Percentiles rank a stretch among this genome's conserved stretches.
phyloP scores from a whole-genome alignment of 441 rosid species.

The Gossypium aridum region DNA sequence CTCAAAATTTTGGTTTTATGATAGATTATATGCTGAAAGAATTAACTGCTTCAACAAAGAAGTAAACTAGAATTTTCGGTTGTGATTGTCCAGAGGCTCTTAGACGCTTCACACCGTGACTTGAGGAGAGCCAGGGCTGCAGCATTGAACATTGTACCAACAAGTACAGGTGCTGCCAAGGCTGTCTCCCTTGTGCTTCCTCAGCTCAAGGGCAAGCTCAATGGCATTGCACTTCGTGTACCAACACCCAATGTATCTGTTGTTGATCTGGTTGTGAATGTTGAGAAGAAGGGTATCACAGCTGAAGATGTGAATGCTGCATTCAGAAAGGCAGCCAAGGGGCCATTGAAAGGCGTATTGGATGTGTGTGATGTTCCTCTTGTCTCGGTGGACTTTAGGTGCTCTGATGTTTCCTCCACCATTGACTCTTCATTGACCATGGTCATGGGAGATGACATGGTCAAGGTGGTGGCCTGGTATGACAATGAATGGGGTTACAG shows the following conservation, averaged over 20 bases:
- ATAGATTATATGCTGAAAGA: not conserved
- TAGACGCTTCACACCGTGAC: slow-evolving; percentile 97
- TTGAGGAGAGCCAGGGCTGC: slow-evolving; percentile 98
- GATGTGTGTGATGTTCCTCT: slow-evolving; percentile 84
- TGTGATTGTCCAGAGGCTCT: slow-evolving; percentile 54
- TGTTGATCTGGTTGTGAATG: slow-evolving; percentile 85
- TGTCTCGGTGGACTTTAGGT: slow-evolving; percentile 86
- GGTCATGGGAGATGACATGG: slow-evolving; percentile 99
- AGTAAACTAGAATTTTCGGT: not conserved
- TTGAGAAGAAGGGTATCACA: slow-evolving; percentile 69
- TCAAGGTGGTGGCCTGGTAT: slow-evolving; percentile 97
- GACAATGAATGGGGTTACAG: slow-evolving; percentile 99
- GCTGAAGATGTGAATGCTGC: slow-evolving; percentile 92
- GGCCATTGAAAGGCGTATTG: slow-evolving; percentile 78
- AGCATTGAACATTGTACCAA: slow-evolving; percentile 94
- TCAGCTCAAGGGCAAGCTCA: slow-evolving; percentile 93
- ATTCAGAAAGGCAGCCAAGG: slow-evolving; percentile 84
- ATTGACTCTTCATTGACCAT: slow-evolving; percentile 92
- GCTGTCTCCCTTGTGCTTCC: slow-evolving; percentile 93
- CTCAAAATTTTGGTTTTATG: not conserved
- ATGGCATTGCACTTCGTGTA: slow-evolving; percentile 92
- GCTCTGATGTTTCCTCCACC: slow-evolving; percentile 87
- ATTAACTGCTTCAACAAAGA: not conserved
- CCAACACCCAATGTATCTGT: slow-evolving; percentile 98
- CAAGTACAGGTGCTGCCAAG: slow-evolving; percentile 98